phyloP scores from a whole-genome alignment of 1,139 yeast species.

The Hansenula lynferdii region DNA sequence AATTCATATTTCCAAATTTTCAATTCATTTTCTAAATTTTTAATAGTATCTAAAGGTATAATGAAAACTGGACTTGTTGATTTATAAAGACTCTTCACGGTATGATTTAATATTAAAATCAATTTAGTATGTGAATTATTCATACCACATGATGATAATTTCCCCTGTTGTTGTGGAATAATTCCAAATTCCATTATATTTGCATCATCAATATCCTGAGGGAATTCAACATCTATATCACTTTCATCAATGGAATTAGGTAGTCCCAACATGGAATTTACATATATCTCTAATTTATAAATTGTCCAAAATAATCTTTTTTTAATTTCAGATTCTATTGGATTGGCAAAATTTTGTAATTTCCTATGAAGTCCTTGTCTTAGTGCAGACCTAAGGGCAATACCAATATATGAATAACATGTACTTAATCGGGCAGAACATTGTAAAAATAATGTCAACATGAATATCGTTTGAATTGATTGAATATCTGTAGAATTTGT shows the following conservation, averaged over 20 bases:
- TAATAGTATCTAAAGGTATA: constrained; percentile 40
- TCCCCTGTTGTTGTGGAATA: constrained; percentile 28
- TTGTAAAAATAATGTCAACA: constrained; percentile 71
- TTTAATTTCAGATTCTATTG: constrained; percentile 77
- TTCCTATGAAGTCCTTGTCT: constrained; percentile 76
- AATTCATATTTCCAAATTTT: constrained; percentile 65
- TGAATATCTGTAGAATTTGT: constrained; percentile 58
- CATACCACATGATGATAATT: constrained; percentile 64
- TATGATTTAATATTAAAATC: constrained; percentile 49
- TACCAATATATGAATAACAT: constrained; percentile 86
- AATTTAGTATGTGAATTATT: constrained; percentile 80
- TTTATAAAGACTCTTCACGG: constrained; percentile 42
- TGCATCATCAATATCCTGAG: constrained; percentile 76
- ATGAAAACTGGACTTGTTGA: constrained; percentile 27
- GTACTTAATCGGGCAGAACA: constrained; percentile 85
- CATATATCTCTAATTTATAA: constrained; percentile 84
- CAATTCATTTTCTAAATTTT: constrained; percentile 59
- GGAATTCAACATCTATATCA: constrained; percentile 84
- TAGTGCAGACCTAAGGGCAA: constrained; percentile 77
- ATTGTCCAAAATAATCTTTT: constrained; percentile 86
- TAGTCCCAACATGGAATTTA: constrained; percentile 79
- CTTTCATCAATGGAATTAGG: constrained; percentile 56
- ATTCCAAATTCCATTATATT: constrained; percentile 54
- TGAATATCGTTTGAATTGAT: constrained; percentile 67
- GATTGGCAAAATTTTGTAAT: constrained; percentile 35